Conservation (phyloP, 2,329 filamentous ascomycete genomes). For the Rutstroemia sp. region DNA sequence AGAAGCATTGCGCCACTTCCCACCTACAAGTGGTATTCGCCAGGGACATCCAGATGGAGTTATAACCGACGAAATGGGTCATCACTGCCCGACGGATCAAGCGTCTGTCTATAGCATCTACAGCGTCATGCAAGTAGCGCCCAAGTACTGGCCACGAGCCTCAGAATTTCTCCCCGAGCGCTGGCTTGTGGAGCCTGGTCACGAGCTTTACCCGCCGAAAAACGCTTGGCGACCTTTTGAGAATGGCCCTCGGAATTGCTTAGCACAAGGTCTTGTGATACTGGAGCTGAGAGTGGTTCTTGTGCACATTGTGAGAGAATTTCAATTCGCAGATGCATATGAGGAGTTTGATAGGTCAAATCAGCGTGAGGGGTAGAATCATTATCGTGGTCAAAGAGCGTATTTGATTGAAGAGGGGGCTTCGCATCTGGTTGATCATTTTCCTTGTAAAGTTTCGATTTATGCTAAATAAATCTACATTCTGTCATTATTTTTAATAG, state of each 20-base stretch:
- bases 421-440: neutral
- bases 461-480: neutral
- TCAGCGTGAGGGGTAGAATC: neutral
- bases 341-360: neutral
- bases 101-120: constrained; percentile 11
- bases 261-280: constrained; percentile 45
- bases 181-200: constrained; percentile 32
- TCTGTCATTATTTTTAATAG: too few species aligned
- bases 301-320: neutral
- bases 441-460: neutral
- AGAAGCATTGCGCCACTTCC: constrained; percentile 17
- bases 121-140: constrained; percentile 30
- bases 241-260: constrained; percentile 46
- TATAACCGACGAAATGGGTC: constrained; percentile 12
- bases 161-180: constrained; percentile 42
- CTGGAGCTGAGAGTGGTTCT: neutral
- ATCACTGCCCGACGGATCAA: constrained; percentile 1
- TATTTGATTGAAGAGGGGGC: neutral
- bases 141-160: constrained; percentile 36
- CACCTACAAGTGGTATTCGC: constrained; percentile 13
- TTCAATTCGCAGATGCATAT: neutral
- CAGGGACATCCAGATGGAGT: constrained; percentile 6
- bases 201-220: constrained; percentile 30
- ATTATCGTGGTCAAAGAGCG: neutral
- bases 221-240: constrained; percentile 49